Conservation (phyloP, 805 yeast genomes). For the Zygotorulaspora florentina region DNA sequence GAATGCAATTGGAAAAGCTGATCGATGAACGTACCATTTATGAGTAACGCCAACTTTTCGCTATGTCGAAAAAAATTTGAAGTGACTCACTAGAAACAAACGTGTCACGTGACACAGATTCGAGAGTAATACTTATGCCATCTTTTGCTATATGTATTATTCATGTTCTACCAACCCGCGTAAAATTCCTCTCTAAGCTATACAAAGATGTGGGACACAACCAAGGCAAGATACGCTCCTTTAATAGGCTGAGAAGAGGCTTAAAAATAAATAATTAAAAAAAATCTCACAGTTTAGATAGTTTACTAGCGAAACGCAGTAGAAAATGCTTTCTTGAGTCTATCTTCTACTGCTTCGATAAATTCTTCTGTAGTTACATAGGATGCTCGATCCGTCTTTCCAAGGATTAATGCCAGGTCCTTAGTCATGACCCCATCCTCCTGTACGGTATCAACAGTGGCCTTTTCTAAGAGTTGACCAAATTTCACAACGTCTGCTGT, state of each 20-base stretch:
- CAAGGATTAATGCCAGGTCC: slow-evolving; percentile 87
- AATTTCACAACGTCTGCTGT: slow-evolving; percentile 83
- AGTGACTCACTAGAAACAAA: no score
- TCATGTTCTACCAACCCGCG: no score
- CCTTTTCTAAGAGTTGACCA: slow-evolving; percentile 73
- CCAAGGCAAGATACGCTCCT: no score
- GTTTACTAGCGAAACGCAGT: slow-evolving; percentile 7
- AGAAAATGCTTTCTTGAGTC: slow-evolving; percentile 41
- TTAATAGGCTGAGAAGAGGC: no score
- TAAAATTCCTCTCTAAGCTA: no score
- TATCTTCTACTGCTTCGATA: slow-evolving; percentile 71
- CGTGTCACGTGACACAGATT: no score
- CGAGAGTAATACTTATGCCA: no score
- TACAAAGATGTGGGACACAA: no score
- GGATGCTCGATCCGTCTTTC: slow-evolving; percentile 73
- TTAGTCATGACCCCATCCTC: slow-evolving; percentile 90
- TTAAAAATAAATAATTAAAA: no score
- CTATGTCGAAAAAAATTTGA: no score
- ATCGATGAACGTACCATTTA: background rate
- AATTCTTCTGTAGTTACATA: slow-evolving; percentile 93
- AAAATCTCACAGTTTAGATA: no score
- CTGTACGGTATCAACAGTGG: slow-evolving; percentile 81
- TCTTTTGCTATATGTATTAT: no score
- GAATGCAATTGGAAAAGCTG: background rate
- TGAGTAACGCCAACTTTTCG: background rate